Conservation (phyloP, 345 rosid species). For the Aurinia saxatilis region DNA sequence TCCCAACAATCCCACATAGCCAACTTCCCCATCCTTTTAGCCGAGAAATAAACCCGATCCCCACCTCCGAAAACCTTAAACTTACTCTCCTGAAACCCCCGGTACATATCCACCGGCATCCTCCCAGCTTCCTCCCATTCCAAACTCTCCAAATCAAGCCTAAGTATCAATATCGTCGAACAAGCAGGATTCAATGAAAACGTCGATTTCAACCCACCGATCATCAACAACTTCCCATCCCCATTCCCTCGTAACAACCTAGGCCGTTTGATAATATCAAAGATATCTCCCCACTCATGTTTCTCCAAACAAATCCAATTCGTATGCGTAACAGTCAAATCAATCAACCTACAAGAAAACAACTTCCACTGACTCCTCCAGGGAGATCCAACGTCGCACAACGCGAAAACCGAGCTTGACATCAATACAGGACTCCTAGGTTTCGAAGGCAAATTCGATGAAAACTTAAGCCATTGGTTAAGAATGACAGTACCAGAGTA, state of each 20-base stretch:
- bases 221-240: conserved; percentile 51
- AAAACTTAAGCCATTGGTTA: conserved; percentile 58
- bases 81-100: conserved; percentile 65
- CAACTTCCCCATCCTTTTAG: conserved; percentile 60
- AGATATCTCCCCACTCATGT: conserved; percentile 80
- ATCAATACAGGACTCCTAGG: conserved; percentile 72
- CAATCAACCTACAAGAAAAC: conserved; percentile 44
- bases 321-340: conserved; percentile 30
- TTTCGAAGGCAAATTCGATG: conserved; percentile 77
- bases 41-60: conserved; percentile 70
- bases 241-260: conserved; percentile 58
- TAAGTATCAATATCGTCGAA: conserved; percentile 67
- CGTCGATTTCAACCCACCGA: conserved; percentile 75
- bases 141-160: conserved; percentile 65
- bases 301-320: conserved; percentile 72
- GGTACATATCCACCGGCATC: conserved; percentile 79
- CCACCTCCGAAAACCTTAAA: conserved; percentile 91
- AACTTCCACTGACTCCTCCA: conserved; percentile 91
- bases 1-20: conserved; percentile 66
- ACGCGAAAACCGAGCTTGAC: conserved; percentile 53
- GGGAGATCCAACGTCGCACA: conserved; percentile 86
- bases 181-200: conserved; percentile 67
- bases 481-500: conserved; percentile 32
- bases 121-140: conserved; percentile 92
- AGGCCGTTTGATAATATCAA: conserved; percentile 76